A percentile compares a stretch with the other conserved stretches of the same genome.
Conservation (phyloP, 2,329 filamentous ascomycete species). For the Metarhizium robertsii region DNA sequence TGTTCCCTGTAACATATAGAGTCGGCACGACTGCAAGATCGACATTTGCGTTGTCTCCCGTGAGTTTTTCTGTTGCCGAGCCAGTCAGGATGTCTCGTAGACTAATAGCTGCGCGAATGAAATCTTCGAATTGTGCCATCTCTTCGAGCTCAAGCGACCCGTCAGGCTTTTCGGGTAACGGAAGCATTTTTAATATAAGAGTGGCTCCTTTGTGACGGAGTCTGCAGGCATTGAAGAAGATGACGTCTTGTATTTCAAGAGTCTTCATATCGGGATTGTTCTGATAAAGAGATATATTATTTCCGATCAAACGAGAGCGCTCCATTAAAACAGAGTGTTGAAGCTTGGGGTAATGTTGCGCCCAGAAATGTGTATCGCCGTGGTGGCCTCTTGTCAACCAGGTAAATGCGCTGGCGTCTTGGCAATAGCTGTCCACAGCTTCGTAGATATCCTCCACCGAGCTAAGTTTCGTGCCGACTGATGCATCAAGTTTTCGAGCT, state of each 20-base stretch:
- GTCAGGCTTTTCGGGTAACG: background rate
- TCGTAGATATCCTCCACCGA: slow-evolving; percentile 11
- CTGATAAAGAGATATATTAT: background rate
- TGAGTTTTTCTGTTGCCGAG: background rate
- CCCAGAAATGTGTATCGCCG: slow-evolving; percentile 10
- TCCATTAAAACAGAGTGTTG: slow-evolving; percentile 9
- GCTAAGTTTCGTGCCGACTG: slow-evolving; percentile 6
- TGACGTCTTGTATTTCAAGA: background rate
- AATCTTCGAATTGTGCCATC: background rate
- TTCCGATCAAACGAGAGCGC: background rate
- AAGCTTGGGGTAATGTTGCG: slow-evolving; percentile 6
- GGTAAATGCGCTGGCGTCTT: slow-evolving; percentile 13
- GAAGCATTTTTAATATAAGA: background rate
- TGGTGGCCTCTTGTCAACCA: slow-evolving; percentile 10
- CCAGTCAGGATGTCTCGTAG: background rate
- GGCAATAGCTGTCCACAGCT: slow-evolving; percentile 13
- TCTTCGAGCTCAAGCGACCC: background rate
- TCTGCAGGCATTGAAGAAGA: background rate
- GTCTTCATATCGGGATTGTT: background rate
- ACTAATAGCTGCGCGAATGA: background rate
- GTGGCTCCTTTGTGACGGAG: background rate
- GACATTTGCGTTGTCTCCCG: background rate
- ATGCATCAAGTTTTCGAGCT: slow-evolving; percentile 8
- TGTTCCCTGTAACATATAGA: slow-evolving; percentile 7
- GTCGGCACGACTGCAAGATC: slow-evolving; percentile 11